A percentile compares a stretch with the other conserved stretches of the same genome.
phyloP scores from a whole-genome alignment of 2,329 filamentous ascomycete genomes.

The Penicillium sp. region DNA sequence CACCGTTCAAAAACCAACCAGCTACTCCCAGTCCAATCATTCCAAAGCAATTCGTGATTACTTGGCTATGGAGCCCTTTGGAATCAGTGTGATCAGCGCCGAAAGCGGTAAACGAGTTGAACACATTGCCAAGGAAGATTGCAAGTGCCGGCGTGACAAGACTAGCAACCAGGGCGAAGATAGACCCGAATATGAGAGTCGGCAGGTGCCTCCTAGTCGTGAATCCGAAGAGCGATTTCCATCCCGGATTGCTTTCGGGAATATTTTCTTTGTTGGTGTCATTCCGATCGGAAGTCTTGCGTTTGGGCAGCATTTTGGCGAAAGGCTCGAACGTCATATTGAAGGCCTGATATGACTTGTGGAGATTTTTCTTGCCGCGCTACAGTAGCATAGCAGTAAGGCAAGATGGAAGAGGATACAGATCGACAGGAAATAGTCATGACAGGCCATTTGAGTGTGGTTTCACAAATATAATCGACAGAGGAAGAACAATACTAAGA shows the following conservation, averaged over 20 bases:
- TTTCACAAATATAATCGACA: not conserved
- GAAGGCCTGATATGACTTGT: not conserved
- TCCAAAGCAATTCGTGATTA: constrained; percentile 61
- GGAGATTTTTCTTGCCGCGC: not conserved
- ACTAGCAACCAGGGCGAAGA: constrained; percentile 59
- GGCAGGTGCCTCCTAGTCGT: constrained; percentile 60
- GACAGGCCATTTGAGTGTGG: not conserved
- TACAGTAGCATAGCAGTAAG: not conserved
- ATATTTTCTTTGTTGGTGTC: not conserved
- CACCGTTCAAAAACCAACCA: constrained; percentile 65
- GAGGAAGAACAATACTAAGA: constrained; percentile 19
- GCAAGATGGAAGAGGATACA: not conserved
- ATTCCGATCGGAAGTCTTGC: not conserved
- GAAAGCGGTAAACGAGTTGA: constrained; percentile 67
- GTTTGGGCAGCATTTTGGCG: not conserved
- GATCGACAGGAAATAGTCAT: not conserved
- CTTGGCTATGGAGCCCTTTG: constrained; percentile 52
- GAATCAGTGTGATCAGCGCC: constrained; percentile 55
- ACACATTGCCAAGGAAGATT: constrained; percentile 71
- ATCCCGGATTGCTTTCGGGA: constrained; percentile 30
- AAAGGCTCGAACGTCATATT: not conserved
- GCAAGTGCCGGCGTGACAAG: constrained; percentile 64
- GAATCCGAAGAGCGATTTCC: constrained; percentile 68
- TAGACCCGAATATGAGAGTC: constrained; percentile 54
- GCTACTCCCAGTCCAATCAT: constrained; percentile 62